Evolutionary conservation across 192 early-diverging fungal species (phyloP).

Genomic region (Mortierella claussenii): DNA sequence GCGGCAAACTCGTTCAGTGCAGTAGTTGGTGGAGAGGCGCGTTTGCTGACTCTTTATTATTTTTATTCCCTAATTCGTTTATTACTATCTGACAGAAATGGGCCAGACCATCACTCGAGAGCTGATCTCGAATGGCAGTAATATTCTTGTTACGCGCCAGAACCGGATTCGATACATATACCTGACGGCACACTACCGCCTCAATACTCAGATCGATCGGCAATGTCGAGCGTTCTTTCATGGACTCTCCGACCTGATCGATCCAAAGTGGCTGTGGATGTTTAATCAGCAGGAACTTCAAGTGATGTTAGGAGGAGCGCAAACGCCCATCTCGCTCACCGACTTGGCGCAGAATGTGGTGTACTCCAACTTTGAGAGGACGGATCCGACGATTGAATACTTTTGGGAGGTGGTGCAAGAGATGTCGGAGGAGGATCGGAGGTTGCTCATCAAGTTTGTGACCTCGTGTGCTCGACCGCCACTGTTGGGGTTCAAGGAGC

Average conservation of each 20-base stretch:
- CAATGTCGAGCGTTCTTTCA: conserved; percentile 87
- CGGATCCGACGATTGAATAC: conserved; percentile 78
- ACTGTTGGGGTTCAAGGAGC: conserved; percentile 85
- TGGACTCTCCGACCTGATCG: conserved; percentile 87
- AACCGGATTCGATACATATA: conserved; percentile 93
- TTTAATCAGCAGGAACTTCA: conserved; percentile 96
- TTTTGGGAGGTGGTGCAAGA: conserved; percentile 69
- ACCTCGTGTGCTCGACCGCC: conserved; percentile 93
- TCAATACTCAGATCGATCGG: conserved; percentile 81
- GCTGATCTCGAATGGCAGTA: conserved; percentile 80
- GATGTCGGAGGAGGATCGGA: conserved; percentile 60
- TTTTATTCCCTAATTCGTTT: neutral
- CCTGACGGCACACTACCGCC: conserved; percentile 85
- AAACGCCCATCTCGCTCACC: conserved; percentile 77
- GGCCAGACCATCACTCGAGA: conserved; percentile 65
- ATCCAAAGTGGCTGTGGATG: conserved; percentile 89
- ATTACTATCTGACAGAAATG: conserved; percentile 40
- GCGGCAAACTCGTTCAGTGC: no score
- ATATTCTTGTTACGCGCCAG: conserved; percentile 82
- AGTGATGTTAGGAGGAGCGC: conserved; percentile 84
- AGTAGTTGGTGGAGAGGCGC: no score
- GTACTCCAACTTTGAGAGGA: conserved; percentile 76
- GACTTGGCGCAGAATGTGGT: conserved; percentile 81
- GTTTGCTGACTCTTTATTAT: no score
- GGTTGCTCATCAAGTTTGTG: conserved; percentile 82